Conservation (phyloP, 805 yeast species). For the Candida adriatica region DNA sequence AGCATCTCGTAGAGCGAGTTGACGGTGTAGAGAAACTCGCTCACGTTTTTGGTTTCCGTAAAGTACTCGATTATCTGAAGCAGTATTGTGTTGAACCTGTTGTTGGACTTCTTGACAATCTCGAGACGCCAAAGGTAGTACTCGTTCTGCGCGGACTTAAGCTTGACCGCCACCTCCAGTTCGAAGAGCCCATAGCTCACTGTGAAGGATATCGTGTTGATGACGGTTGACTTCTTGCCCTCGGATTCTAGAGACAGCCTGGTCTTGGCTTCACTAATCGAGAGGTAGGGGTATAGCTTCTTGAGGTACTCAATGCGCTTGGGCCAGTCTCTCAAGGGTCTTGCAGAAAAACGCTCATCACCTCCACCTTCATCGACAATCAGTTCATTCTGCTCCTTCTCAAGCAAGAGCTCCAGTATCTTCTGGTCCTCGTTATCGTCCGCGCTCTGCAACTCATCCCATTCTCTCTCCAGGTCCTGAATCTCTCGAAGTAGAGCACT, state of each 20-base stretch:
- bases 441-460: slow-evolving; percentile 15
- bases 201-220: slow-evolving; percentile 17
- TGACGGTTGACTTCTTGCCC: slow-evolving; percentile 3
- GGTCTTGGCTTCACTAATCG: slow-evolving; percentile 11
- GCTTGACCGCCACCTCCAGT: slow-evolving; percentile 11
- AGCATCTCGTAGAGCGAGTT: slow-evolving; percentile 14
- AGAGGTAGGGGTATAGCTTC: slow-evolving; percentile 20
- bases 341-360: slow-evolving; percentile 11
- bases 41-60: slow-evolving; percentile 14
- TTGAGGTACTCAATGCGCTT: slow-evolving; percentile 15
- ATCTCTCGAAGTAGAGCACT: slow-evolving; percentile 13
- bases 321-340: slow-evolving; percentile 20
- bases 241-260: slow-evolving; percentile 12
- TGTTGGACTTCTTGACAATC: slow-evolving; percentile 14
- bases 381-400: slow-evolving; percentile 2
- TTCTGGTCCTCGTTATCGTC: slow-evolving; percentile 10
- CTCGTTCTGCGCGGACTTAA: slow-evolving; percentile 6
- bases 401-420: slow-evolving; percentile 8
- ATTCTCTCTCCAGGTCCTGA: slow-evolving; percentile 12
- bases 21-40: slow-evolving; percentile 14
- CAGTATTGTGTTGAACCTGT: slow-evolving; percentile 17
- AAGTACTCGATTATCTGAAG: slow-evolving; percentile 6
- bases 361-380: slow-evolving; percentile 5
- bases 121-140: slow-evolving; percentile 13
- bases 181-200: slow-evolving; percentile 10